A percentile compares a stretch with the other conserved stretches of the same genome.
phyloP scores from a whole-genome alignment of 768 basidiomycete species.

The Saitozyma podzolica region DNA sequence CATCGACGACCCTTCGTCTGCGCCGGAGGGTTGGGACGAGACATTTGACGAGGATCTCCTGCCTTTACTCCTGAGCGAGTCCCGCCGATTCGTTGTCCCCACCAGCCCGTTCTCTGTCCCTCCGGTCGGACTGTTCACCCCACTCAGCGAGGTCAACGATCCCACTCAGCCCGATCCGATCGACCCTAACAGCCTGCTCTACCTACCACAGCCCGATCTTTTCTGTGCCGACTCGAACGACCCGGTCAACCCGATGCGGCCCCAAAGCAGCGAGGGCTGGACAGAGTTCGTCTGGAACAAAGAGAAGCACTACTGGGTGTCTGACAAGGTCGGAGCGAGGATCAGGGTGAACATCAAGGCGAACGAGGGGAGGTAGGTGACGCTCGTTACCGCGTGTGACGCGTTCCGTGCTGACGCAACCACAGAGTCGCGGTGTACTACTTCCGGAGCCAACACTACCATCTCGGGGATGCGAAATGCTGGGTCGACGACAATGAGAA shows the following conservation, averaged over 20 bases:
- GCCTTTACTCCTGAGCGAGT: conserved; percentile 20
- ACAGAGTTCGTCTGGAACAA: conserved; percentile 44
- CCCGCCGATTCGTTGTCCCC: conserved; percentile 34
- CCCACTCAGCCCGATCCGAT: conserved; percentile 31
- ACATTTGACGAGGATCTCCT: conserved; percentile 39
- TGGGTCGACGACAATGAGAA: conserved; percentile 51
- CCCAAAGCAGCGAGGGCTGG: conserved; percentile 40
- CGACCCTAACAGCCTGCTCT: conserved; percentile 22
- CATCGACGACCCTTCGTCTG: conserved; percentile 30
- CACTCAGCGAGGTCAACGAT: conserved; percentile 42
- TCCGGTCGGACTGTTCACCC: conserved; percentile 39
- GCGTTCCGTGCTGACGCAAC: not conserved
- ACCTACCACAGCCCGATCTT: conserved; percentile 42
- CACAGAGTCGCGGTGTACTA: conserved; percentile 49
- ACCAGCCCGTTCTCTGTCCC: conserved; percentile 33
- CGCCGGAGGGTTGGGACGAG: conserved; percentile 37
- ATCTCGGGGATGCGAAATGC: conserved; percentile 45
- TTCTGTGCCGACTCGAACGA: conserved; percentile 52
- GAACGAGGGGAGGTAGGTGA: conserved; percentile 43
- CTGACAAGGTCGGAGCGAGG: conserved; percentile 34
- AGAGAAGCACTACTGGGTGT: conserved; percentile 51
- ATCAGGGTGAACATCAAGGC: conserved; percentile 49
- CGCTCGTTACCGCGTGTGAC: not conserved
- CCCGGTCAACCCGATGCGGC: conserved; percentile 40
- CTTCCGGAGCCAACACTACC: conserved; percentile 41